Evolutionary conservation across 495 filamentous ascomycete species (phyloP).

Genomic region (Friedmanniomyces simplex): DNA sequence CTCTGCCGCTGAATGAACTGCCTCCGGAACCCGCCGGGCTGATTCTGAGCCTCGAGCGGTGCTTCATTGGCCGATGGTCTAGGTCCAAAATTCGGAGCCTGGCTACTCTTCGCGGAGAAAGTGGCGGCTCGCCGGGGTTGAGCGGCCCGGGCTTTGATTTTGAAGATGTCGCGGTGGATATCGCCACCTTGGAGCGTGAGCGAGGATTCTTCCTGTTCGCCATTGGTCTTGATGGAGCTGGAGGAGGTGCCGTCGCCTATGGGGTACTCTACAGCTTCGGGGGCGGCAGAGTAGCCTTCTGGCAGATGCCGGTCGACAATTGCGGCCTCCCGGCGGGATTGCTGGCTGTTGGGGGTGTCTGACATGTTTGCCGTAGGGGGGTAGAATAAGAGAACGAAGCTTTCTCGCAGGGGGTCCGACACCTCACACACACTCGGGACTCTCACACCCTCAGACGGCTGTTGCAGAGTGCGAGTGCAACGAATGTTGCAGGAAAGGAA

Average conservation of each 20-base stretch:
- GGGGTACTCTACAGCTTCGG: constrained; percentile 4
- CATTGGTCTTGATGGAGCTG: not conserved
- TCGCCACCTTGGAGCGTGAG: constrained; percentile 58
- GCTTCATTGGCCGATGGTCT: not conserved
- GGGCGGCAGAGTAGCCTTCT: constrained; percentile 16
- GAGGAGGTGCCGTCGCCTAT: not conserved
- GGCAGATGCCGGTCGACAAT: constrained; percentile 20
- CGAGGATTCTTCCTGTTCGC: constrained; percentile 40
- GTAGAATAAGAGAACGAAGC: not conserved
- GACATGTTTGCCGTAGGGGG: constrained; percentile 1
- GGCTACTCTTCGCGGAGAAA: constrained; percentile 39
- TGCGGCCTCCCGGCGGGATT: constrained; percentile 15
- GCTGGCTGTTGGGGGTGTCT: constrained; percentile 18
- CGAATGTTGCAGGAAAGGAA: too few species aligned
- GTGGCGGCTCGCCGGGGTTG: constrained; percentile 46
- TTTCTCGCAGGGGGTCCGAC: too few species aligned
- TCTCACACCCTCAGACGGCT: too few species aligned
- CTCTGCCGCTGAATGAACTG: constrained; percentile 44
- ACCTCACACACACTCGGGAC: too few species aligned
- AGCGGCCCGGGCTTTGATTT: constrained; percentile 29
- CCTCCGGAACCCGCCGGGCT: constrained; percentile 52
- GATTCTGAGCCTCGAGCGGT: constrained; percentile 39
- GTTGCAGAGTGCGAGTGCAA: too few species aligned
- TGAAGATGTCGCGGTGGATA: constrained; percentile 58
- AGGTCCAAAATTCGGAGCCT: constrained; percentile 1